Base-by-base conservation (phyloP, 1,284 basidiomycete genomes). In the Tilletiopsis washingtonensis region DNA sequence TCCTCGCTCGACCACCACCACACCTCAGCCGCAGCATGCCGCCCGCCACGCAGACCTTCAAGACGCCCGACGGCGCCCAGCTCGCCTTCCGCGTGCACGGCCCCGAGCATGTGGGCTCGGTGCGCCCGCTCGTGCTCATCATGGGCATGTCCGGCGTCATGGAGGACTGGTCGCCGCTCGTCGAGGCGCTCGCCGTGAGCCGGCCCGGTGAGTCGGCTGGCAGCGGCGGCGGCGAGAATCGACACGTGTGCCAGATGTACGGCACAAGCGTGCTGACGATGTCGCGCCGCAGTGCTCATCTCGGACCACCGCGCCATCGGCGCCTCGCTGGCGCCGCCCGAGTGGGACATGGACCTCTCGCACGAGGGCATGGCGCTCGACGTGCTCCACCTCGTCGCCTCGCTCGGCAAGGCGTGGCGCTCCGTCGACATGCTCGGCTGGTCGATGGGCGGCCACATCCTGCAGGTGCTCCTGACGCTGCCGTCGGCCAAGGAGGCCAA, bases 391-490 rank as follows among this genome's bases (percentile, higher is more conserved):
- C 56, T 72, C 24, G 43, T 65, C 2, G 12, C 24, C 5, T 40
- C 54, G 19, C 50, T 72, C 7, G 56, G 54, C 1, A 26, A 23
- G 37, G 36, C 27, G 20, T 53, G 56, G 34, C 15, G 11, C 3
- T 43, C 32, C 1, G 47, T 71, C 14, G 54, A 71, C 39, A 36
- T 69, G 1, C 51, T 72, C 4, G 70, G 70, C 7, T 72, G 64
- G 41, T 59, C 54, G 12, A 72, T 72, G 70, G 70, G 69, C 9
- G 70, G 70, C 1, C 60, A 66, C 27, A 66, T 72, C 17, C 46
- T 54, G 3, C 66, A 70, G 43, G 61, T 56, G 4, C 38, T 71
- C 12, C 43, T 70, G n/a, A 53, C 57, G 2, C 48, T 57, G 19
- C 24, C 41, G 9, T 48, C 54, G 17, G 54, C 56, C 2, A 47